These are phyloP conservation scores for Diaporthe sp. DNA, from an alignment of 2,329 filamentous ascomycete species.

Conservation along the genomic window DNA sequence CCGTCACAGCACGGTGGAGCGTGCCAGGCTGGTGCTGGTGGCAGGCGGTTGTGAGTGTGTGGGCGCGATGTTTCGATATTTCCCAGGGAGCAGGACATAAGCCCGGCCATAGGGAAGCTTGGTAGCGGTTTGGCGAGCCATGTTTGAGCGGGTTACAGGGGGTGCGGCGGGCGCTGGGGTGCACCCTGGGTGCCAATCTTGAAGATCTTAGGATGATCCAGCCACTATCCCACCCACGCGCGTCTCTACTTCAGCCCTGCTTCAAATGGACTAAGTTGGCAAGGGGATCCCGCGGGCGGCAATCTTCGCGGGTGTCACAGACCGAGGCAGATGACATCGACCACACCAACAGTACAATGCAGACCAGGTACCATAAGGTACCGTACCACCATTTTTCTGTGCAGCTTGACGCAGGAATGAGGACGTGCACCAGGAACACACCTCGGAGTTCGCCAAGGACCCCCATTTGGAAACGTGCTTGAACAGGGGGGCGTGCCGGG, in stretches of 20 bases:
- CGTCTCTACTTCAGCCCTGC: conserved; percentile 20
- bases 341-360: not conserved
- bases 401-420: conserved; percentile 18
- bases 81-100: conserved; percentile 18
- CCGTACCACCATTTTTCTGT: not conserved
- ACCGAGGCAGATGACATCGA: conserved; percentile 19
- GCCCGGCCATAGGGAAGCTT: conserved; percentile 14
- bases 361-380: not conserved
- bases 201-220: conserved; percentile 28
- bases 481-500: not conserved
- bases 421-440: conserved; percentile 21
- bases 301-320: conserved; percentile 11
- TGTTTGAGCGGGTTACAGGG: conserved; percentile 31
- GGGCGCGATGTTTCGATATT: conserved; percentile 27
- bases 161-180: conserved; percentile 2
- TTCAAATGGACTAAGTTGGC: not conserved
- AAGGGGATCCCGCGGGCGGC: not conserved
- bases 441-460: conserved; percentile 29
- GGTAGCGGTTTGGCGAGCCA: conserved; percentile 14
- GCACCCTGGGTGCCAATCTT: conserved; percentile 15
- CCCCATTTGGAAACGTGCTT: conserved; percentile 29
- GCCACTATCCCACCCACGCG: not conserved
- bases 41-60: conserved; percentile 25
- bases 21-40: not conserved
- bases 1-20: conserved; percentile 39